Base-by-base conservation (phyloP, 345 rosid genomes). In the Hibiscus syriacus region DNA sequence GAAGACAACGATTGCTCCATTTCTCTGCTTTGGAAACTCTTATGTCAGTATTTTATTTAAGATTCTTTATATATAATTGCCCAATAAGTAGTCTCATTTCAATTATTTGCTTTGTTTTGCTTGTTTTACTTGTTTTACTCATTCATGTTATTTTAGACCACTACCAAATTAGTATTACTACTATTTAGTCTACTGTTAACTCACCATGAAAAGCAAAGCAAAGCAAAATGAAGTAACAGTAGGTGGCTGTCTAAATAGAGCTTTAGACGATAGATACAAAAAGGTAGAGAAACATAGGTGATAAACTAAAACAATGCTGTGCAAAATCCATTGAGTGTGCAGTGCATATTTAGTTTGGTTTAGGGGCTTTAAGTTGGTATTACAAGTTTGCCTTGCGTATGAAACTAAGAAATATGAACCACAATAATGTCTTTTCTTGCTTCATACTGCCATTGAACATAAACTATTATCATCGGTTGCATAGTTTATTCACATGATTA, bases 21-120 rank as follows among this genome's bases (percentile, higher is more conserved):
- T 73, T 70, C 56, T 82, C 78, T 13, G 84, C 84, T 52, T 64
- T 80, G 73, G 60, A 77, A 46, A 53, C 49, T 67, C 78, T 83
- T 55, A 64, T 83, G 87, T 86, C 77, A 80, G 83, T 78, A 55
- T 60, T 16, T 57, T n/a, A 3, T 57, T 56, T 16, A 0, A 6
- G 11, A 8, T 55, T 14, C n/a, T 55, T 14, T 23, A 0, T 22
- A 22, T 23, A 22, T 23, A 22, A 23, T 10, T 53, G 16, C 57
- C 57, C 57, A 53, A 22, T 16, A 23, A 53, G 27, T 53, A 23
- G 3, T 53, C 25, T 49, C 29, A 23, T 53, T 22, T 23, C 29
- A 3, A 11, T 23, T 53, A 53, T 53, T 52, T 52, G 26, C 55
- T 20, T 53, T 53, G 56, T n/a, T n/a, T n/a, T n/a, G n/a, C n/a